Base-by-base conservation (phyloP, 176 grass and related monocot species). In the Zoysia japonica region DNA sequence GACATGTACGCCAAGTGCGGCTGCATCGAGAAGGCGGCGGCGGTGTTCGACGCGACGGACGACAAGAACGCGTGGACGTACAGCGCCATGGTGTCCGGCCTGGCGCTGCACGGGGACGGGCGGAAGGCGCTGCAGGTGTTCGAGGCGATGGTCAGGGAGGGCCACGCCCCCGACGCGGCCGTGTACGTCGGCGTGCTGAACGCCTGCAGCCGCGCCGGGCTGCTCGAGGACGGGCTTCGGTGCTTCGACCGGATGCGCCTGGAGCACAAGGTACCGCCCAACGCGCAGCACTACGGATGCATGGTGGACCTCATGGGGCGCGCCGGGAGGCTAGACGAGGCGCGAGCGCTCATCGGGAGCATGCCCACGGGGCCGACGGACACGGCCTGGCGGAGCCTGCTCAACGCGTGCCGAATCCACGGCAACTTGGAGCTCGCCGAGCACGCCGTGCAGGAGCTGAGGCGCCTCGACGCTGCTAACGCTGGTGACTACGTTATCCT, bases 1-100 rank as follows among this genome's bases (percentile, higher is more conserved):
- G 90, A 93, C 83, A 93, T 90, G 93, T 93, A 97, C 81, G 83
- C 88, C 74, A 91, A 88, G 47, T 91, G 91, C 49, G 91, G 83
- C 9, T 70, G 83, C 88, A 52, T 87, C 17, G 80, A 83, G n/a
- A 87, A 85, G 69, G 83, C 88, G 2, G 47, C 71, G 15, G 74
- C 61, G 54, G 87, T 83, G 73, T 97, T 93, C 72, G 69, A 91
- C 50, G 77, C 19, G 3, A 69, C 89, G 86, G 42, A 8, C 39
- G 86, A 62, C 70, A 87, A 60, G 87, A 97, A 89, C 49, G 46
- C 64, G 17, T 88, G 88, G 90, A 65, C 90, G 17, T 97, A 89
- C 74, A 91, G 86, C 68, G 77, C 81, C 57, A 89, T 87, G 73
- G 78, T 93, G 10, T 93, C 90, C 6, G 93, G 88, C 11, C 15